A percentile compares a stretch with the other conserved stretches of the same genome.
Conservation (phyloP, 352 stramenopile genomes). For the Pythium utonaiense region DNA sequence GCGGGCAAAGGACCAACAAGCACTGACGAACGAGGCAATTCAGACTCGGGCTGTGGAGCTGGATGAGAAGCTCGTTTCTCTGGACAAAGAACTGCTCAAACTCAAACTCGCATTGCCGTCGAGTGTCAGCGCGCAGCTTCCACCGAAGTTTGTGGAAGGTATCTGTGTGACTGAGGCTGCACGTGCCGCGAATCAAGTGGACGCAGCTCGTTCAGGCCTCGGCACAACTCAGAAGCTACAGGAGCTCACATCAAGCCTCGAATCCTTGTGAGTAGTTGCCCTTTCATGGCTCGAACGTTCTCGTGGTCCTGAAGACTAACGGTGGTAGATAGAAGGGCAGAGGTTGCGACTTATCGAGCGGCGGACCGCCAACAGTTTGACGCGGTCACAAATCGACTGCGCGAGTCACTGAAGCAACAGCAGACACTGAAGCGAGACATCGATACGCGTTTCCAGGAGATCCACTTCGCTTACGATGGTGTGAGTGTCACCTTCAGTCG, state of each 20-base stretch:
- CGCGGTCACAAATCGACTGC: constrained; percentile 48
- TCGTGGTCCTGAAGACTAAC: background rate
- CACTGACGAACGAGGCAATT: constrained; percentile 23
- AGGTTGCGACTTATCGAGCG: constrained; percentile 32
- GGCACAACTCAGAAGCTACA: constrained; percentile 37
- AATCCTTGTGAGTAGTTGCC: constrained; percentile 31
- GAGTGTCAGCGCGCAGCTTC: constrained; percentile 35
- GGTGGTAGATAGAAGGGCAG: constrained; percentile 29
- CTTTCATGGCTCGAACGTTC: background rate
- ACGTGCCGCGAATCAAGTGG: background rate
- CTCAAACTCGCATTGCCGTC: constrained; percentile 53
- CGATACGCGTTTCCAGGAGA: constrained; percentile 37
- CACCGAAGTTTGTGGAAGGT: constrained; percentile 13
- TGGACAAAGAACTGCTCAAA: constrained; percentile 70
- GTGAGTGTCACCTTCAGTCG: constrained; percentile 11
- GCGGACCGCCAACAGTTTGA: constrained; percentile 65
- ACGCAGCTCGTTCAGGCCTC: background rate
- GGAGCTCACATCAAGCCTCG: constrained; percentile 34
- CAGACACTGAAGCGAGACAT: constrained; percentile 43
- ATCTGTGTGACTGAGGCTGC: constrained; percentile 3
- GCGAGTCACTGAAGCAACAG: constrained; percentile 43
- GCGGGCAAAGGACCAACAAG: constrained; percentile 31
- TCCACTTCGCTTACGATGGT: constrained; percentile 36
- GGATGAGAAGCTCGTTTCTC: constrained; percentile 52
- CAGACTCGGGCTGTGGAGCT: constrained; percentile 31